A percentile compares a stretch with the other conserved stretches of the same genome.
Evolutionary conservation across 495 filamentous ascomycete species (phyloP).

Genomic region (Rusavskia elegans): DNA sequence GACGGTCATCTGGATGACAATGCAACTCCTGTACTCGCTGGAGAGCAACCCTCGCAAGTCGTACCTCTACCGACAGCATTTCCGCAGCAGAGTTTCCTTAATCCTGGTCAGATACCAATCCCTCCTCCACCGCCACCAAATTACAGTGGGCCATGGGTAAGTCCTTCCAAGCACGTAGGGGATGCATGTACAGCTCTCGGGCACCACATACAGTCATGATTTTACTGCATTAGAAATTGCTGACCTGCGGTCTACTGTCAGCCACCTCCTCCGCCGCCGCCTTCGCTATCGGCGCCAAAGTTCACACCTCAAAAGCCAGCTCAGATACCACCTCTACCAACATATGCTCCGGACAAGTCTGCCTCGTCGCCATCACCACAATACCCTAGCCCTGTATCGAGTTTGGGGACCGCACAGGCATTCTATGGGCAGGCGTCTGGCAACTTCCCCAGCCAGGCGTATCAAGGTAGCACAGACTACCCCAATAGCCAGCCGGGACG

Average conservation of each 20-base stretch:
- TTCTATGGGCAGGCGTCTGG: too few species aligned
- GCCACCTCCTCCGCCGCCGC: background rate
- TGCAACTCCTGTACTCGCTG: constrained; percentile 15
- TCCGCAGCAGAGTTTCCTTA: constrained; percentile 10
- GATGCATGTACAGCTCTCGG: background rate
- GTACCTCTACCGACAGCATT: constrained; percentile 18
- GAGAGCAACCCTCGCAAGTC: constrained; percentile 14
- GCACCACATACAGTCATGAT: background rate
- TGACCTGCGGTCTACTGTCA: background rate
- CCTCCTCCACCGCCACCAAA: constrained; percentile 31
- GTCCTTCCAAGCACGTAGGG: constrained; percentile 21
- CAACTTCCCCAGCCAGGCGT: too few species aligned
- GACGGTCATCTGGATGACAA: constrained; percentile 12
- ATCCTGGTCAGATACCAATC: constrained; percentile 14
- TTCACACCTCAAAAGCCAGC: background rate
- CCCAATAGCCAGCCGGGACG: too few species aligned
- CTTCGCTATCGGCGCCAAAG: background rate
- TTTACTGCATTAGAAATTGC: background rate
- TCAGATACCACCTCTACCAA: too few species aligned
- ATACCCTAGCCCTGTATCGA: too few species aligned
- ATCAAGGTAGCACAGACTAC: too few species aligned
- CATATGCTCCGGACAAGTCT: too few species aligned
- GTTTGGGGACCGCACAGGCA: too few species aligned
- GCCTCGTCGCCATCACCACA: too few species aligned
- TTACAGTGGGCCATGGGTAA: constrained; percentile 36